Evolutionary conservation across 495 filamentous ascomycete species (phyloP).

Genomic region (Xanthoparmelia taractica): DNA sequence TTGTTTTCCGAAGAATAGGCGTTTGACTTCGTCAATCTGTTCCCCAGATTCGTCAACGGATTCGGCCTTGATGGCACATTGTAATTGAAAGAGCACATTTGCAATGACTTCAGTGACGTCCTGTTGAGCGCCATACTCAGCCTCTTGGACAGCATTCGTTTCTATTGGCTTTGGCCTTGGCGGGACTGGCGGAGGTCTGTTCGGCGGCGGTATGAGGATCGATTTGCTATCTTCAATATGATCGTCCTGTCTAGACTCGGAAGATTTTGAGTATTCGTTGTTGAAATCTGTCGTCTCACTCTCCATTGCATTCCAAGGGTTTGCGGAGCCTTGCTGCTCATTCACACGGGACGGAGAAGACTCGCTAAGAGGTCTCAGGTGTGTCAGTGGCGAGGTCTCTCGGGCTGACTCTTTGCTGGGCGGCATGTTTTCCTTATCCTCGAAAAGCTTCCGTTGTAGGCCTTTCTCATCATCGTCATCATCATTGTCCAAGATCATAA

Average conservation of each 20-base stretch:
- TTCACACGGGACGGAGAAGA: conserved; percentile 20
- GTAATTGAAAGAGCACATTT: conserved; percentile 80
- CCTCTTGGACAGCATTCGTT: conserved; percentile 43
- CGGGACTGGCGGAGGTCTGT: conserved; percentile 40
- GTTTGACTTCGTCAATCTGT: conserved; percentile 71
- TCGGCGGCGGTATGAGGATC: conserved; percentile 17
- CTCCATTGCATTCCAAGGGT: conserved; percentile 11
- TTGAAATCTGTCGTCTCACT: neutral
- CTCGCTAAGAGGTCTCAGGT: conserved; percentile 18
- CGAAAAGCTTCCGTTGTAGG: conserved; percentile 19
- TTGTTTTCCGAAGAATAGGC: conserved; percentile 54
- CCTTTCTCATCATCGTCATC: conserved; percentile 24
- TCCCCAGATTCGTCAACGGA: conserved; percentile 55
- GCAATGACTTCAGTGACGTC: conserved; percentile 95
- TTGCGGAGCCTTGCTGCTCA: conserved; percentile 19
- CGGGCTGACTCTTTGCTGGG: conserved; percentile 21
- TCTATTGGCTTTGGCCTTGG: conserved; percentile 36
- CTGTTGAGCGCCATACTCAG: conserved; percentile 64
- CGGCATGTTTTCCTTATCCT: conserved; percentile 41
- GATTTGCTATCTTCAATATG: neutral
- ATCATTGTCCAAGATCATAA: conserved; percentile 35
- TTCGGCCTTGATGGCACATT: conserved; percentile 70
- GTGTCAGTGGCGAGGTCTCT: conserved; percentile 17
- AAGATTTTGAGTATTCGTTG: conserved; percentile 15
- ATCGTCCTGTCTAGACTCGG: conserved; percentile 17